phyloP scores from a whole-genome alignment of 805 yeast genomes.

The Limtongozyma cylindracea region DNA sequence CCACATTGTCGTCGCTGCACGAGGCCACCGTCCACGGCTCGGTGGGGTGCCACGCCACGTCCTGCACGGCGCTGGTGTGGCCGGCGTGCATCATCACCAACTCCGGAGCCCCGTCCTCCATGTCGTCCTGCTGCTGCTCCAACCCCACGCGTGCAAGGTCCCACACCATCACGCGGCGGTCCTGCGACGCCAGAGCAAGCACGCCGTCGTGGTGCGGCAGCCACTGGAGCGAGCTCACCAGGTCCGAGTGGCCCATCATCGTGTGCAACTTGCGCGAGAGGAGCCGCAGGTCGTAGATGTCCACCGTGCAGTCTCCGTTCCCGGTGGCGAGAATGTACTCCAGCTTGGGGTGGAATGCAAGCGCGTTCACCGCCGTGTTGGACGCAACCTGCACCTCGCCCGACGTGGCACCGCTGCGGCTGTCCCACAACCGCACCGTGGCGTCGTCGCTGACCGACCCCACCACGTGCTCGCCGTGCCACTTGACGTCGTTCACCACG shows the following conservation, averaged over 20 bases:
- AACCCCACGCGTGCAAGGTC: conserved; percentile 59
- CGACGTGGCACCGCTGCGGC: too few species aligned
- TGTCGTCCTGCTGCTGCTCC: conserved; percentile 69
- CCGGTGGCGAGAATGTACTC: conserved; percentile 40
- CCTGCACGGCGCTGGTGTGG: conserved; percentile 56
- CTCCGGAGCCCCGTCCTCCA: conserved; percentile 81
- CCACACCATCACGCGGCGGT: conserved; percentile 62
- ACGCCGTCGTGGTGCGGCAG: conserved; percentile 58
- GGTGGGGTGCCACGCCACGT: conserved; percentile 42
- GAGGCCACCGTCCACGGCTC: conserved; percentile 60
- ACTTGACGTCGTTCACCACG: conserved; percentile 54
- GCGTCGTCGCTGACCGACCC: conserved; percentile 62
- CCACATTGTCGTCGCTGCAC: conserved; percentile 33
- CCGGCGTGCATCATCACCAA: conserved; percentile 84
- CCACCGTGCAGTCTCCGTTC: conserved; percentile 39
- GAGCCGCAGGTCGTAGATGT: conserved; percentile 36
- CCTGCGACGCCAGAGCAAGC: conserved; percentile 53
- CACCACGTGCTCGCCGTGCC: conserved; percentile 27
- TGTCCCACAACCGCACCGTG: conserved; percentile 25
- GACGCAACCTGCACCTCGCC: conserved; percentile 5
- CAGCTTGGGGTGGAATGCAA: conserved; percentile 42
- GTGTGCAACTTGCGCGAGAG: conserved; percentile 24
- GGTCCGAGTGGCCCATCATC: conserved; percentile 59
- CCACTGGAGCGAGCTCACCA: conserved; percentile 53
- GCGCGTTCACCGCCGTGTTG: conserved; percentile 18